Conservation (phyloP, 2,329 filamentous ascomycete genomes). For the Hansfordia pulvinata region DNA sequence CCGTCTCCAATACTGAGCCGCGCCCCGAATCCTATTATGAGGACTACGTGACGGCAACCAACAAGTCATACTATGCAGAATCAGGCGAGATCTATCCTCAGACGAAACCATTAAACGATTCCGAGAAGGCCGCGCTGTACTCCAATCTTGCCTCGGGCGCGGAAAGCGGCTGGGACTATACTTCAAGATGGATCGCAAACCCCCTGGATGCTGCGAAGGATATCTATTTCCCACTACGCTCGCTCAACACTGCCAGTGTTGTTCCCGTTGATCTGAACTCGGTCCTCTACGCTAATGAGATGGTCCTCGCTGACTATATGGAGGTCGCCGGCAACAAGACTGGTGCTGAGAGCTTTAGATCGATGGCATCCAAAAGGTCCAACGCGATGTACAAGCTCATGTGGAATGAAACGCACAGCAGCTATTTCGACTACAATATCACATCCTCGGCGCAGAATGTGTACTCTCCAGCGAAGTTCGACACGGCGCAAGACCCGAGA, state of each 20-base stretch:
- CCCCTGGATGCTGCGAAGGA: constrained; percentile 44
- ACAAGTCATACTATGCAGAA: constrained; percentile 44
- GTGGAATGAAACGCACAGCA: constrained; percentile 49
- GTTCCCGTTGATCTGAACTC: constrained; percentile 56
- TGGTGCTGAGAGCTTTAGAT: constrained; percentile 32
- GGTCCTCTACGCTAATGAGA: constrained; percentile 53
- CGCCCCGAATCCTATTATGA: constrained; percentile 55
- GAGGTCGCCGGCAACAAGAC: constrained; percentile 33
- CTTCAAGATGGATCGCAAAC: constrained; percentile 40
- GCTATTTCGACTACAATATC: constrained; percentile 58
- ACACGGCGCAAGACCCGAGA: constrained; percentile 25
- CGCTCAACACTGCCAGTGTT: constrained; percentile 42
- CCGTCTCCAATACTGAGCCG: constrained; percentile 49
- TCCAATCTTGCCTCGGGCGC: constrained; percentile 50
- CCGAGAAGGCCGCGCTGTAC: constrained; percentile 39
- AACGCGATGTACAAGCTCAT: constrained; percentile 48
- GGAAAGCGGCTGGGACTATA: constrained; percentile 55
- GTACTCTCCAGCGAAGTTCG: constrained; percentile 34
- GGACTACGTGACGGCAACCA: constrained; percentile 53
- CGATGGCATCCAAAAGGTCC: constrained; percentile 36
- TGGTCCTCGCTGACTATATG: constrained; percentile 41
- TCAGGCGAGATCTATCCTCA: constrained; percentile 46
- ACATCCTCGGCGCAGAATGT: constrained; percentile 42
- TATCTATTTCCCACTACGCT: constrained; percentile 51
- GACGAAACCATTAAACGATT: constrained; percentile 32